Evolutionary conservation across 2,329 filamentous ascomycete species (phyloP), one percentile per base, ranked within the genome.

Genomic region (Seiridium unicorne): DNA sequence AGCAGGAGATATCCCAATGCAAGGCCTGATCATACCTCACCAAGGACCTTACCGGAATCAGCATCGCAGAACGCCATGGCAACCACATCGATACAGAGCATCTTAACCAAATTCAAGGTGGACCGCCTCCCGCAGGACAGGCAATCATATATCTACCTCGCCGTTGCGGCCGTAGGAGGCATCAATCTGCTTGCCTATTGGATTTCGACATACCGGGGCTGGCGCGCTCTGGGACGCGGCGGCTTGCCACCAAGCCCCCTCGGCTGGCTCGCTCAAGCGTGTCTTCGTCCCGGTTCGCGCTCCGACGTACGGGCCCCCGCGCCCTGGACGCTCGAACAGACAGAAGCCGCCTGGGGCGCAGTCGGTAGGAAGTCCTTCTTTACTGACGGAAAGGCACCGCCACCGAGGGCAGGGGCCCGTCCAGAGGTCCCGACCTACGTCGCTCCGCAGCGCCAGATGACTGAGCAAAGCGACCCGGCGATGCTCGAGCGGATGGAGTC

Each of bases 161-260:
- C 35, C 40, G 13, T 51, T 8, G 31, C 13, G 18, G 18, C 47
- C 38, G n/a, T 51, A 18, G 59, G 53, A 49, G 44, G 40, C 49
- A 11, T 61, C 11, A 62, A 60, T 9, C 47, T 68, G 3, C 32
- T 70, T 47, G 62, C 67, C 5, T 68, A 72, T 57, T 64, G 68
- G 26, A 53, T 65, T 49, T 58, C 63, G 44, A 71, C 69, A 66
- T 81, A 81, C 69, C 69, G 63, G 3, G 71, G 68, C 53, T 81
- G 70, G 66, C 71, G 78, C 13, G 73, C 74, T 1, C 72, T 81
- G 38, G 79, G 79, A 11, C 73, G 71, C 3, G 78, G 79, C 60
- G 79, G 79, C 13, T 60, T 79, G 0, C 78, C 79, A 0, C 70
- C 78, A 65, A 78, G 79, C 59, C 35, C 74, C 35, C 38, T 69